Conservation (phyloP, 306 rosid genomes). For the Vigna trinervia region DNA sequence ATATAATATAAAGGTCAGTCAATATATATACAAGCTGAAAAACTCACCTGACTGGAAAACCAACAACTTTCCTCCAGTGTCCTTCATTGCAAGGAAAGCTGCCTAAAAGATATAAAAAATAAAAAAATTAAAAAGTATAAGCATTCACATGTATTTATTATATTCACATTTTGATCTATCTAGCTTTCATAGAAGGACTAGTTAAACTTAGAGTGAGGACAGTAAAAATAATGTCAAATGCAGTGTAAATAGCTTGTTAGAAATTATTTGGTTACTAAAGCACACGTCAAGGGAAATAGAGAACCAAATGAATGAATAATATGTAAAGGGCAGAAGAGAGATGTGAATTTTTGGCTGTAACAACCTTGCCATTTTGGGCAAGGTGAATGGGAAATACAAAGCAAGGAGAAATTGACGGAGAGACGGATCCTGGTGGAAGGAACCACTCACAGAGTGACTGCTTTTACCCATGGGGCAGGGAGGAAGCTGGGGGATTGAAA, state of each 20-base stretch:
- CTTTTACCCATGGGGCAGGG: not conserved
- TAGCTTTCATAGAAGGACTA: not conserved
- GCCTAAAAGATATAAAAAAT: constrained; percentile 57
- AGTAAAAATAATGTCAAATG: constrained; percentile 22
- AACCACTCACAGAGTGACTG: not conserved
- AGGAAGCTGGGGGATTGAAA: not conserved
- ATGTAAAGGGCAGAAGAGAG: constrained; percentile 4
- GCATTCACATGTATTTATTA: not conserved
- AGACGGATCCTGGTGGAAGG: not conserved
- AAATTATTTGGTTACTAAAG: constrained; percentile 15
- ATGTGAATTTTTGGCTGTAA: constrained; percentile 13
- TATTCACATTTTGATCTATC: constrained; percentile 13
- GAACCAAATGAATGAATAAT: constrained; percentile 20
- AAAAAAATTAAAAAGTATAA: not conserved
- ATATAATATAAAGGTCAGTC: constrained; percentile 2
- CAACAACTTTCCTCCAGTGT: constrained; percentile 90
- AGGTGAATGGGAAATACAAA: not conserved
- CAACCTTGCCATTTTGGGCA: not conserved
- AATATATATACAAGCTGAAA: constrained; percentile 29
- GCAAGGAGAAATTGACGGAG: not conserved
- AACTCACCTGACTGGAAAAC: constrained; percentile 96
- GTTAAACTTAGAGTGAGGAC: constrained; percentile 24
- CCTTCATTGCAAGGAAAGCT: constrained; percentile 95
- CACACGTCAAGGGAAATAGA: not conserved
- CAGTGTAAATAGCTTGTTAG: constrained; percentile 3